Evolutionary conservation across 2,329 filamentous ascomycete species (phyloP).

Genomic region (Botrytis deweyae): DNA sequence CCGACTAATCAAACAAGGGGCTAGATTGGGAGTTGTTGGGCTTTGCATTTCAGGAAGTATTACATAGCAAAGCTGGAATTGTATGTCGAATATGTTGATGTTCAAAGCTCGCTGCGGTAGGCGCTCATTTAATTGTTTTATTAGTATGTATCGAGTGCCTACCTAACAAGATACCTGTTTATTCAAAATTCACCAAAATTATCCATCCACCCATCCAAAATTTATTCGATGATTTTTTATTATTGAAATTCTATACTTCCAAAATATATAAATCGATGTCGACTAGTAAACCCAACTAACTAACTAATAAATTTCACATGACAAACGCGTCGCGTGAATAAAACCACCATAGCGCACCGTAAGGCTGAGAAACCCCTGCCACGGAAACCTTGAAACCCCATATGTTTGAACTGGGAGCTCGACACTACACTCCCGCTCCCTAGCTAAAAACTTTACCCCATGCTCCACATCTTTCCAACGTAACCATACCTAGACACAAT

Average conservation of each 20-base stretch:
- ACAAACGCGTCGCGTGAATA: not conserved
- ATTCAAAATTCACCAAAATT: no score
- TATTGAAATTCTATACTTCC: not conserved
- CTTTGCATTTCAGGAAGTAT: not conserved
- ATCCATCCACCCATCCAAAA: no score
- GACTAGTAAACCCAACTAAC: not conserved
- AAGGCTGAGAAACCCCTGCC: slow-evolving; percentile 17
- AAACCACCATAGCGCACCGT: not conserved
- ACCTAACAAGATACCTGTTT: not conserved
- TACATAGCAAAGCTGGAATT: not conserved
- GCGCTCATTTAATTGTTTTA: not conserved
- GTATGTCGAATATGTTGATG: not conserved
- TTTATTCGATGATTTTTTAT: not conserved
- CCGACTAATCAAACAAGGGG: not conserved
- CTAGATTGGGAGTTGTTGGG: no score
- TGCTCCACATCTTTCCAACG: slow-evolving; percentile 12
- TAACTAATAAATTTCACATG: not conserved
- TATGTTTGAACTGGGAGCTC: slow-evolving; percentile 22
- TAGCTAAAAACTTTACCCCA: slow-evolving; percentile 18
- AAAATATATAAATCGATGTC: not conserved
- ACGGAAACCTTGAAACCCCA: slow-evolving; percentile 3
- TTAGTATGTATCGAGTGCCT: not conserved
- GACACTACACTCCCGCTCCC: slow-evolving; percentile 4
- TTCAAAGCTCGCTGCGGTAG: not conserved
- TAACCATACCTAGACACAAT: not conserved